Evolutionary conservation across 805 yeast species (phyloP), one percentile per base, ranked within the genome.

Genomic region (Scheffersomyces stipitis): DNA sequence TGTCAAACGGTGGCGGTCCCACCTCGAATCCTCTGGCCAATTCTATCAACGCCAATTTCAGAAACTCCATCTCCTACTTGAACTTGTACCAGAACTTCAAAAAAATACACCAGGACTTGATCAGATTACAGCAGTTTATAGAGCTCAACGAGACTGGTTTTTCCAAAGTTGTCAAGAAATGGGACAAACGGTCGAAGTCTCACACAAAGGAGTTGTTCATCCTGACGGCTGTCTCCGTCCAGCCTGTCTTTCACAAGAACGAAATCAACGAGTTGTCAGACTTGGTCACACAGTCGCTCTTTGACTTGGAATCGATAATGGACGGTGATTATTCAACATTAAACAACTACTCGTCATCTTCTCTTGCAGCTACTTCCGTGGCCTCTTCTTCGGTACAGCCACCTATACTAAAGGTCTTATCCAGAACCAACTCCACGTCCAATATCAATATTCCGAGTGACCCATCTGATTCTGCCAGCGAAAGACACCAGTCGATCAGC

Each of bases 171-270:
- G 76, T 93, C 52, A 93, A 93, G 60, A 93, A 93, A 66, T 93
- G 99, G 99, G 99, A 93, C 64, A 93, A 93, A 62, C 73, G 97
- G 44, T 88, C 96, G 15, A 89, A 91, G 54, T 86, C 96, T 3
- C 95, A 87, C 49, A 89, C 96, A 5, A 89, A 90, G 55, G 99
- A 93, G 57, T 71, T 93, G 34, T 93, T 90, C 57, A 72, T 93
- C 33, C 81, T 88, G 20, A 84, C 96, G 0, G 96, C 96, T 0
- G 96, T 93, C 10, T 88, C 87, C 43, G 96, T 93, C 4, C 99
- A 93, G 61, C 98, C 99, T 0, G 95, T 91, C 9, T 93, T 93
- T 65, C 95, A 93, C 54, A 78, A 95, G 44, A 83, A 85, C 45
- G 91, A 86, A 51, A 84, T 91, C 34, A 83, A 93, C 30, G 81